Conservation (phyloP, 768 basidiomycete genomes). For the Suillus clintonianus region DNA sequence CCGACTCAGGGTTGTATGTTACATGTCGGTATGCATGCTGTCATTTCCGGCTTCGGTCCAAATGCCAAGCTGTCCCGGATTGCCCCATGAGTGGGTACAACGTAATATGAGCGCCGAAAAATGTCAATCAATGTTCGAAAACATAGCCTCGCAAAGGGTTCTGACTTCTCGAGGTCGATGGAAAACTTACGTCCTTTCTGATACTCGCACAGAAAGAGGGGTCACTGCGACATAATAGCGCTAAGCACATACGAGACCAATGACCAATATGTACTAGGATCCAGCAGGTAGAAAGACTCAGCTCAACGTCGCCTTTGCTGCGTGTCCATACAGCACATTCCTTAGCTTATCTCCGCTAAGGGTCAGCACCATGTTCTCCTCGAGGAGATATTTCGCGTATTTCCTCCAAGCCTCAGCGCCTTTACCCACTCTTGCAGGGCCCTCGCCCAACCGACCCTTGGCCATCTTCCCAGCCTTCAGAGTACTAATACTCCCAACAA, state of each 20-base stretch:
- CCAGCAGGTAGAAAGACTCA: neutral
- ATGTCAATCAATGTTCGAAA: neutral
- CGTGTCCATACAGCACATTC: constrained; percentile 30
- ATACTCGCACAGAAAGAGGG: neutral
- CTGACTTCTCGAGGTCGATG: neutral
- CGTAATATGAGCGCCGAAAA: neutral
- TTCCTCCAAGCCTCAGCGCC: constrained; percentile 61
- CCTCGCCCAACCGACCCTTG: constrained; percentile 19
- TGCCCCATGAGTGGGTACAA: neutral
- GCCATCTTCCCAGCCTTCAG: constrained; percentile 49
- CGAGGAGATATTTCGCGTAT: constrained; percentile 57
- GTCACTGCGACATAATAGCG: neutral
- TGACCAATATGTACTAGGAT: neutral
- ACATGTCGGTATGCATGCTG: neutral
- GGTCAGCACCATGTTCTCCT: constrained; percentile 52
- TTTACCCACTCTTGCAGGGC: constrained; percentile 31
- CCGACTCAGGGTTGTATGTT: neutral
- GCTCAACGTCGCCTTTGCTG: constrained; percentile 6
- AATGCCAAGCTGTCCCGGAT: neutral
- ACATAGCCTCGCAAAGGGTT: neutral
- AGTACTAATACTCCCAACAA: constrained; percentile 74
- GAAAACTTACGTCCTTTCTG: neutral
- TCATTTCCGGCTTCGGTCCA: neutral
- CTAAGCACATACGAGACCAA: neutral
- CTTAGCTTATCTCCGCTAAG: constrained; percentile 46